Base-by-base conservation (phyloP, 2,329 filamentous ascomycete genomes). In the Diaporthe vexans region DNA sequence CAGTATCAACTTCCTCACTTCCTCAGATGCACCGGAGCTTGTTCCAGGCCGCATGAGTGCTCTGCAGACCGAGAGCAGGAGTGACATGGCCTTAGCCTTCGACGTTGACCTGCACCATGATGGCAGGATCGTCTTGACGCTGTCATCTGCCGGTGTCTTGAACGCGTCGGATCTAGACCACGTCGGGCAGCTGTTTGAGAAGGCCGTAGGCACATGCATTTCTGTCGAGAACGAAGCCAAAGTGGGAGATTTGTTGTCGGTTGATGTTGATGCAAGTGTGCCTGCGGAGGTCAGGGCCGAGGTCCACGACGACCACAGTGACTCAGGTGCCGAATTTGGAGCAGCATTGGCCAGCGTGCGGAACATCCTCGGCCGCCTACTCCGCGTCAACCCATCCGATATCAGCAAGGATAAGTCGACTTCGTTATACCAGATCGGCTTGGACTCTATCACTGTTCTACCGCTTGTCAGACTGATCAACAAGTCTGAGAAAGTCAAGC, bases 361-460 rank as follows among this genome's bases (percentile, higher is more conserved):
- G 33, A 37, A 21, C 17, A 69, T 48, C n/a, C 46, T 71, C 6
- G 71, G 67, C 33, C 74, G 63, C 48, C 71, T 78, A 8, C 69
- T 78, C 29, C 61, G 48, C 33, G 33, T 77, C 9, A 43, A 72
- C 4, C 69, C 74, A 29, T 26, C 73, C 10, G 73, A 73, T 10
- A 26, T 78, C 17, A 69, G 65, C 29, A 67, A 67, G 33, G 68
- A 76, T 7, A 71, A 68, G 54, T 57, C 67, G 29, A 75, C 73
- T 1, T 75, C 77, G 2, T 65, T 79, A 15, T 79, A 79, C 68
- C 77, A 76, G 26, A 59, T 79, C 9, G 78, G 77, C 37, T 61
- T 79, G 11, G 78, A 79, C 46, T 79, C 78, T 4, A 77, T 79
- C 70, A 79, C 73, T 52, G 76, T 78, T 2, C 73, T 78, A 7